Base-by-base conservation (phyloP, 2,329 filamentous ascomycete genomes). In the Penicillium palitans region DNA sequence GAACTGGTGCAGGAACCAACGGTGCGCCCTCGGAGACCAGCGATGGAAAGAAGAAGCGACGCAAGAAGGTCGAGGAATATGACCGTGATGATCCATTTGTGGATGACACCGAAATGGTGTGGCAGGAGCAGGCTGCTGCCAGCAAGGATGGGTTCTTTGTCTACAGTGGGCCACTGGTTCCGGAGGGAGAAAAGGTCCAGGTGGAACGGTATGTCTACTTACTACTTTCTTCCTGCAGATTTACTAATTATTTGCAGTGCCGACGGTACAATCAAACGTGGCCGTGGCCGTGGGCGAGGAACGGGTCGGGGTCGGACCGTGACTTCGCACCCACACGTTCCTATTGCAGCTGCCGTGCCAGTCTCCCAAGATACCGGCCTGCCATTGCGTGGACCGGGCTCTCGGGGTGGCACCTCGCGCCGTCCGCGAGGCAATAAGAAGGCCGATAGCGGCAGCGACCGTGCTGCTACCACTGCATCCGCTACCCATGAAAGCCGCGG, bases 91-190 rank as follows among this genome's bases (percentile, higher is more conserved):
- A 88, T 63, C 85, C 86, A 45, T 88, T 88, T 68, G 86, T 88
- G 56, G 95, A 99, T 69, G 95, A 99, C 72, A 96, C 92, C 1
- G 95, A 99, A 74, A 76, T 97, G 71, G 83, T 96, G 0, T 98
- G 93, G 93, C 91, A 98, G 76, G 91, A 96, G 70, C 90, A 96
- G 72, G 93, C 93, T 7, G 92, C 93, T 5, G 93, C 95, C 47
- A 93, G 91, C 65, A 91, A 93, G 67, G 95, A 98, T 72, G 95
- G 95, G 1, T 99, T 98, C 79, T 99, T 98, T 73, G 95, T 99
- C 1, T 99, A 97, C 76, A 96, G 91, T 60, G 95, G 95, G 4
- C 93, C 93, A 9, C 80, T 99, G 47, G 85, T 98, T 24, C 90
- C 90, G 6, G 92, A 96, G 75, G 90, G 88, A 24, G 90, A 96